These are phyloP conservation scores for Parafenestella ontariensis DNA, from an alignment of 2,329 filamentous ascomycete species.

Conservation along the genomic window DNA sequence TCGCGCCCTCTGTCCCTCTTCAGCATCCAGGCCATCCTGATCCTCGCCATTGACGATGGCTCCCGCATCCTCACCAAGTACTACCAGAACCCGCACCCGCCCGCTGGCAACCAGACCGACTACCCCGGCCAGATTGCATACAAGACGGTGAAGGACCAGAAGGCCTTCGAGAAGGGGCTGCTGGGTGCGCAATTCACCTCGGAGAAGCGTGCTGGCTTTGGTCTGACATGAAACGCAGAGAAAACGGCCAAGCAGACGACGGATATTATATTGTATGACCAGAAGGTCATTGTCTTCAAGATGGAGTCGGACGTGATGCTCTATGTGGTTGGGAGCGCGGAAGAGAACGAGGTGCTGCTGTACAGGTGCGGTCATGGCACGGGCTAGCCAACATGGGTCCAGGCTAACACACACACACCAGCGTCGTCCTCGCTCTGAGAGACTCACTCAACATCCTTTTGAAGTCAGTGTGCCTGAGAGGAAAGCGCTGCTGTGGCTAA, in stretches of 20 bases:
- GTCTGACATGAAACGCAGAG: slow-evolving; percentile 52
- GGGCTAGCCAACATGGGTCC: too few species aligned
- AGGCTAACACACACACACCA: slow-evolving; percentile 28
- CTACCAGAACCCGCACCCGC: slow-evolving; percentile 75
- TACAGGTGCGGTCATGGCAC: slow-evolving; percentile 64
- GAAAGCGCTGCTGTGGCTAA: slow-evolving; percentile 7
- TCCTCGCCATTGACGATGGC: slow-evolving; percentile 78
- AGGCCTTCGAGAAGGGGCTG: slow-evolving; percentile 94
- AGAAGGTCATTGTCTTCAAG: slow-evolving; percentile 96
- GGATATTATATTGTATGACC: slow-evolving; percentile 97
- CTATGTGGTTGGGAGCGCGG: slow-evolving; percentile 85
- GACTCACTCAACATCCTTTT: slow-evolving; percentile 90
- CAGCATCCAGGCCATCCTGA: slow-evolving; percentile 60
- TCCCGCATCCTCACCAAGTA: slow-evolving; percentile 94
- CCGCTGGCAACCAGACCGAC: slow-evolving; percentile 66
- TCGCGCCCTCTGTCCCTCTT: slow-evolving; percentile 62
- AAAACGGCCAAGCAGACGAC: slow-evolving; percentile 96
- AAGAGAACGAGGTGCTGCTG: slow-evolving; percentile 96
- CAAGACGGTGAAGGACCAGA: slow-evolving; percentile 88
- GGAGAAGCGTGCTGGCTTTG: slow-evolving; percentile 63
- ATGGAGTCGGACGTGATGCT: slow-evolving; percentile 96
- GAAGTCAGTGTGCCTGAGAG: slow-evolving; percentile 68
- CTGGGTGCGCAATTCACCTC: slow-evolving; percentile 72
- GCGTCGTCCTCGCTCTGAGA: slow-evolving; percentile 87
- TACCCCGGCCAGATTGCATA: slow-evolving; percentile 78